A percentile compares a stretch with the other conserved stretches of the same genome.
Evolutionary conservation across 2,329 filamentous ascomycete species (phyloP).

Genomic region (Paraconiothyrium sp.): DNA sequence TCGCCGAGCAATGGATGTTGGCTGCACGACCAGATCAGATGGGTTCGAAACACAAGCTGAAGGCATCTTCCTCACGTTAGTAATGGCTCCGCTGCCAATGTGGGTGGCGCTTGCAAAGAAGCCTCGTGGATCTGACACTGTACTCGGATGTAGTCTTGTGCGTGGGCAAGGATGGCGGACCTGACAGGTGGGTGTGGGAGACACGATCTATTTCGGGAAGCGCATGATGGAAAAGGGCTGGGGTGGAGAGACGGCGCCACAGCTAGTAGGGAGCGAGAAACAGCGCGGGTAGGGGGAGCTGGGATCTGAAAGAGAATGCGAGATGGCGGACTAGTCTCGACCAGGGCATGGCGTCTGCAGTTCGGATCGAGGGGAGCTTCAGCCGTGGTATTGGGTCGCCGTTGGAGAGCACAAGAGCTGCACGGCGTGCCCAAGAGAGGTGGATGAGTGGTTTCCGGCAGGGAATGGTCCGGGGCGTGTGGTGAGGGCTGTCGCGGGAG

Average conservation of each 20-base stretch:
- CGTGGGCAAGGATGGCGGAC: not conserved
- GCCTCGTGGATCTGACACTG: not conserved
- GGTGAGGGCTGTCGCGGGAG: constrained; percentile 11
- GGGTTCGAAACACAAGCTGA: not conserved
- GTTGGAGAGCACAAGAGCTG: constrained; percentile 27
- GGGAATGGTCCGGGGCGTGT: constrained; percentile 7
- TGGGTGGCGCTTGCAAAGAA: constrained; percentile 3
- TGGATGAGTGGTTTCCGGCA: constrained; percentile 5
- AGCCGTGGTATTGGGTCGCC: constrained; percentile 31
- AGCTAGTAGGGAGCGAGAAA: not conserved
- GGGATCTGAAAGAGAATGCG: constrained; percentile 15
- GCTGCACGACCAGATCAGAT: not conserved
- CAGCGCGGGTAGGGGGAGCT: constrained; percentile 8
- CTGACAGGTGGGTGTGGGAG: not conserved
- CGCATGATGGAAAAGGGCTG: constrained; percentile 8
- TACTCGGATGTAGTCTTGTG: not conserved
- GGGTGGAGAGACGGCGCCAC: not conserved
- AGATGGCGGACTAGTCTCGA: constrained; percentile 7
- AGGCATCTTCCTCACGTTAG: not conserved
- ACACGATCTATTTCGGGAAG: constrained; percentile 1
- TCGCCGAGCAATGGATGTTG: not conserved
- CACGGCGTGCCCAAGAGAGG: constrained; percentile 12
- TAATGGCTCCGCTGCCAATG: not conserved
- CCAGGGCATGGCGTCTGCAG: constrained; percentile 22
- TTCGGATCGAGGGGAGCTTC: constrained; percentile 26